Percentiles rank a stretch among this genome's conserved stretches.
phyloP scores from a whole-genome alignment of 2,329 filamentous ascomycete genomes.

The Ascocoryne sarcoides region DNA sequence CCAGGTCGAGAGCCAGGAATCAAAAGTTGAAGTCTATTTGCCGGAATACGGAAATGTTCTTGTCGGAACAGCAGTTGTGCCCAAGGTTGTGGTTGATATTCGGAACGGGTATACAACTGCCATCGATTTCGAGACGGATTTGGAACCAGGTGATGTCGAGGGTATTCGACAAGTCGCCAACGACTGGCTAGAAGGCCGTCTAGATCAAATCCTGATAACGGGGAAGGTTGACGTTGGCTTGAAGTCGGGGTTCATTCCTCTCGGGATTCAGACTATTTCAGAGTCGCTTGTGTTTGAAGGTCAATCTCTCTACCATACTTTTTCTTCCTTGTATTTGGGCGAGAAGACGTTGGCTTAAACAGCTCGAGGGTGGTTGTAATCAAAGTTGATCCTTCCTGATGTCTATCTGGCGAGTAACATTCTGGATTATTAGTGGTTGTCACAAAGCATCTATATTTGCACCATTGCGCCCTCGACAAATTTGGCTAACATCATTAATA shows the following conservation, averaged over 20 bases:
- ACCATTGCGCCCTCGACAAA: too few species aligned
- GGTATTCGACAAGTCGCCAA: constrained; percentile 73
- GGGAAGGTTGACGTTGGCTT: constrained; percentile 66
- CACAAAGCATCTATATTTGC: too few species aligned
- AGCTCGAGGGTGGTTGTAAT: constrained; percentile 6
- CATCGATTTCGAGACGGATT: constrained; percentile 69
- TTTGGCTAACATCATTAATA: constrained; percentile 28
- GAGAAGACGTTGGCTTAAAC: constrained; percentile 41
- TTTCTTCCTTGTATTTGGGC: constrained; percentile 52
- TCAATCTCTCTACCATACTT: constrained; percentile 61
- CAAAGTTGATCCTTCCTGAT: constrained; percentile 3
- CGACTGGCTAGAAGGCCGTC: constrained; percentile 75
- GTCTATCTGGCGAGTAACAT: not conserved
- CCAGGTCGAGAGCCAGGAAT: constrained; percentile 64
- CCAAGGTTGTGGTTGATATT: constrained; percentile 66
- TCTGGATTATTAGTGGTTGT: too few species aligned
- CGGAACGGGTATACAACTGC: constrained; percentile 68
- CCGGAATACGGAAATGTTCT: constrained; percentile 74
- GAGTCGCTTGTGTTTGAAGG: constrained; percentile 75
- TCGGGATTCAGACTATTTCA: constrained; percentile 68
- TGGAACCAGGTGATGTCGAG: constrained; percentile 67
- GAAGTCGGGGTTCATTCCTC: constrained; percentile 68
- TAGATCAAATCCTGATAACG: constrained; percentile 61
- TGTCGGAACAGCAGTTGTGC: constrained; percentile 68
- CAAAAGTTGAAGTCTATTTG: constrained; percentile 66